Base-by-base conservation (phyloP, 169 alveolate species). In the Plasmodium adleri region DNA sequence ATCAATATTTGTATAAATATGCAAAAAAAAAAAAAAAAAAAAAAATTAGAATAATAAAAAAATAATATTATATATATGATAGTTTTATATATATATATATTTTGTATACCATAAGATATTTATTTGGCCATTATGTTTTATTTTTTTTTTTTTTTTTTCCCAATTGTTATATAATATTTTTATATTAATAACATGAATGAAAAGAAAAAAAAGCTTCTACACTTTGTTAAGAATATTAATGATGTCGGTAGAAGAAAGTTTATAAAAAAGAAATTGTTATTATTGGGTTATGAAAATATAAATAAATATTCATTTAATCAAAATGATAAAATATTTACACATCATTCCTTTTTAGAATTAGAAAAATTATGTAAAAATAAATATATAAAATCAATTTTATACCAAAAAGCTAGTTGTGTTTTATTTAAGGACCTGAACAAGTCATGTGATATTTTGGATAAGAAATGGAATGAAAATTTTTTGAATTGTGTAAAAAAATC, bases 361-460 rank as follows among this genome's bases (percentile, higher is more conserved):
- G 60, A n/a, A 50, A 43, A 43, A 17, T 20, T n/a, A 50, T 28
- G 22, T 64, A 72, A 74, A 85, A 43, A 49, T 62, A 58, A 49
- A 50, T 85, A 45, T 28, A 7, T 63, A 12, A 85, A 85, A 45
- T 85, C 91, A 4, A 43, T 85, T 3, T 12, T 32, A 56, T 70
- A 47, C 7, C 91, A 85, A 28, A 85, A 70, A 63, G 67, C 17
- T 24, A 70, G 91, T 39, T 20, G 71, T 22, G 7, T 26, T 26
- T 50, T 85, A 4, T 52, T 85, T 22, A 66, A 58, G 50, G 24
- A 50, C 1, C 15, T 85, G 13, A 85, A 43, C 24, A 70, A 85
- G 13, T 5, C 50, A 13, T 45, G 22, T 12, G 1, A 54, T n/a
- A 28, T n/a, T n/a, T 26, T 15, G n/a, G 49, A 39, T 8, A 26